Conservation (phyloP, 768 basidiomycete species). For the Tricholoma sp. region DNA sequence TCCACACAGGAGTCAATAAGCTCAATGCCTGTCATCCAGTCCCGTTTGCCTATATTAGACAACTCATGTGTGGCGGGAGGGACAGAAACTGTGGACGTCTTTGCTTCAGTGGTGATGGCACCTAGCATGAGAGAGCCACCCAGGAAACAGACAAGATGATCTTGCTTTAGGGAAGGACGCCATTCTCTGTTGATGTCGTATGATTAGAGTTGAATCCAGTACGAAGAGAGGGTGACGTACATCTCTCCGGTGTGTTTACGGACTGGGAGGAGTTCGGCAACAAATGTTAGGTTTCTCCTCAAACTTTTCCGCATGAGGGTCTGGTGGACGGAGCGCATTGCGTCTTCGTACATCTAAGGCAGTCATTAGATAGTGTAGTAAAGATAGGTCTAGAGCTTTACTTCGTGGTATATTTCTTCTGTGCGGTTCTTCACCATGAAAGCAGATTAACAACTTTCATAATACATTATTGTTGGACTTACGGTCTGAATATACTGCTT, state of each 20-base stretch:
- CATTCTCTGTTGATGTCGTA: conserved; percentile 44
- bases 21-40: conserved; percentile 80
- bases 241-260: conserved; percentile 27
- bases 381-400: conserved; percentile 18
- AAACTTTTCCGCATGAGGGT: conserved; percentile 64
- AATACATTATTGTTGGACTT: background rate
- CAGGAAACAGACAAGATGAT: conserved; percentile 94
- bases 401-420: conserved; percentile 75
- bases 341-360: conserved; percentile 79
- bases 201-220: background rate
- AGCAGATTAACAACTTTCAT: background rate
- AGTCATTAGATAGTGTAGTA: background rate
- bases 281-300: conserved; percentile 59
- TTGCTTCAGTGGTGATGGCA: conserved; percentile 59
- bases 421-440: conserved; percentile 50
- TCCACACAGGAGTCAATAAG: conserved; percentile 85
- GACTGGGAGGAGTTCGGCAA: conserved; percentile 75
- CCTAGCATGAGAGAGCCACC: conserved; percentile 90
- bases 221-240: conserved; percentile 18
- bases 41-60: conserved; percentile 56
- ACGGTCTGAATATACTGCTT: conserved; percentile 88
- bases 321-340: conserved; percentile 77
- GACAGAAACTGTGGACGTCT: conserved; percentile 47
- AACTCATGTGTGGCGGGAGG: conserved; percentile 62
- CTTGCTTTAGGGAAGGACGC: conserved; percentile 80